Evolutionary conservation across 2,329 filamentous ascomycete genomes (phyloP), one percentile per base, ranked within the genome.

Genomic region (Cercospora sesami): DNA sequence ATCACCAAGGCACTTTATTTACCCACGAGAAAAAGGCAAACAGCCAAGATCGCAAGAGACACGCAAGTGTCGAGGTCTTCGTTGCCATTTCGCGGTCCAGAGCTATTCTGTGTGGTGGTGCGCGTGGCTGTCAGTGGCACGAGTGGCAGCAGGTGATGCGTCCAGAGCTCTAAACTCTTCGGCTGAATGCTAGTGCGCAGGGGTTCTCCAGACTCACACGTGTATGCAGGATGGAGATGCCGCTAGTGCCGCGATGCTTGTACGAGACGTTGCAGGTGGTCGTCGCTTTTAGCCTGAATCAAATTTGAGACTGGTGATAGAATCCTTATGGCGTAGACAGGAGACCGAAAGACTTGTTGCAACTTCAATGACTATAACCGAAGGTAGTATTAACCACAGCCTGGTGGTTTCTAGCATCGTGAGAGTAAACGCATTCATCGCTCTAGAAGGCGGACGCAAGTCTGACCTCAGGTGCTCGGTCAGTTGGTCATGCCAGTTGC

Each of bases 141-240:
- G 55, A 58, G 31, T 36, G 30, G 55, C 55, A 59, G 55, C 31
- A 59, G 30, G 16, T 59, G 31, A 59, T 59, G 55, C 55, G 16
- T 21, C 28, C 9, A 59, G 55, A 59, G 16, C 55, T 59, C 28
- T 14, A 30, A 59, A 33, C 55, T 53, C 31, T 9, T 57, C 65
- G 65, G 65, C 65, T 67, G 65, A 67, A 67, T 67, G 42, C 33
- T 30, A 51, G 60, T 42, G 64, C 7, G 42, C 64, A 61, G 26
- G 64, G 64, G 23, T 66, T 66, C 65, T 64, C 65, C 65, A 64
- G 60, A 64, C 60, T 36, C 36, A 23, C 48, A 64, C 48, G 36
- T 60, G 31, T 28, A 31, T 63, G 65, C 55, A 59, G 28, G 28
- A 53, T 59, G 55, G 55, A 33, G 28, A 36, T 59, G 55, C 55